These are phyloP conservation scores for Colletotrichum tofieldiae DNA, from an alignment of 2,329 filamentous ascomycete species.

Conservation along the genomic window DNA sequence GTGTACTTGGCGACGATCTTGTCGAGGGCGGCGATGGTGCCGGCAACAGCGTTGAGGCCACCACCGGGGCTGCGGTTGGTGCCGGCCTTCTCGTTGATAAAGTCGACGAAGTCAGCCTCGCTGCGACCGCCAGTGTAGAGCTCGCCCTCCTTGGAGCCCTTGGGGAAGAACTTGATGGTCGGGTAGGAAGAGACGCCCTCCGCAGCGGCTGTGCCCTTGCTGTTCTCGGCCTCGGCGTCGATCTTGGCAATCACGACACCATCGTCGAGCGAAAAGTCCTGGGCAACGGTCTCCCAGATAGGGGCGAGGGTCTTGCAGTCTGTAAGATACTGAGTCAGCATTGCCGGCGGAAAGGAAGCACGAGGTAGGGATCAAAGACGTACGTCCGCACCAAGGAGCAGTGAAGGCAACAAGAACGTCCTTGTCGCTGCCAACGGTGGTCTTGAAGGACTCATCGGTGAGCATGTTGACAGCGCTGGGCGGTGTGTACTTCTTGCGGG, in stretches of 20 bases:
- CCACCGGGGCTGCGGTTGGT: conserved; percentile 89
- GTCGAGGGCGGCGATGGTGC: conserved; percentile 87
- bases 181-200: conserved; percentile 90
- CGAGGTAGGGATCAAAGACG: conserved; percentile 58
- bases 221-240: conserved; percentile 90
- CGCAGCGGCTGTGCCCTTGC: conserved; percentile 82
- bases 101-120: conserved; percentile 83
- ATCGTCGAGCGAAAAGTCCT: conserved; percentile 83
- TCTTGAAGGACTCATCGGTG: conserved; percentile 84
- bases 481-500: conserved; percentile 81
- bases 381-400: conserved; percentile 98
- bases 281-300: conserved; percentile 88
- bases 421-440: conserved; percentile 86
- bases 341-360: not conserved
- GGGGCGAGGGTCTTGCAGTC: conserved; percentile 98
- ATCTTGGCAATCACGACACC: conserved; percentile 93
- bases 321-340: conserved; percentile 55
- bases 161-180: conserved; percentile 98
- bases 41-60: conserved; percentile 82
- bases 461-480: conserved; percentile 85
- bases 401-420: conserved; percentile 96
- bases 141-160: conserved; percentile 81
- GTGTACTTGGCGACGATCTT: conserved; percentile 81
- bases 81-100: conserved; percentile 90
- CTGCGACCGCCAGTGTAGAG: conserved; percentile 83